A percentile compares a stretch with the other conserved stretches of the same genome.
phyloP scores from a whole-genome alignment of 208 protist genomes.

The Leishmania mexicana region DNA sequence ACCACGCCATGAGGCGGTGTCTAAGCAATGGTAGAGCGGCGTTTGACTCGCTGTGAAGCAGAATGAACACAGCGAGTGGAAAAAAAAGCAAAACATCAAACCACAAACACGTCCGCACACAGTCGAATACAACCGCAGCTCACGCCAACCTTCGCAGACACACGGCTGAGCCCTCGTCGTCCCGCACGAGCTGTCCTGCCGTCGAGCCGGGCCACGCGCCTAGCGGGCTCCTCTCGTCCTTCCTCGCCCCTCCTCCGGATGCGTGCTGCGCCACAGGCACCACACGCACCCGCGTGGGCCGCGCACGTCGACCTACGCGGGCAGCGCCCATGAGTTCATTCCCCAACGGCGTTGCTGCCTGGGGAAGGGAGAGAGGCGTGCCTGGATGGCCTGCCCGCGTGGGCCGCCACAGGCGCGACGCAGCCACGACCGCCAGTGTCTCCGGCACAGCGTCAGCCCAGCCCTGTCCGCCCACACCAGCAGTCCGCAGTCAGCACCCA shows the following conservation, averaged over 20 bases:
- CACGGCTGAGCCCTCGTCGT: neutral
- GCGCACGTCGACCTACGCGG: neutral
- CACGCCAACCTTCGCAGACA: neutral
- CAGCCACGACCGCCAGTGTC: neutral
- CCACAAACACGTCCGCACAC: neutral
- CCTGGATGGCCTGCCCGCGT: neutral
- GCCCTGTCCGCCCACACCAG: neutral
- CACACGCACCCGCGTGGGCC: neutral
- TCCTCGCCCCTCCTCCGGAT: neutral
- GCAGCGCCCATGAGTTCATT: neutral
- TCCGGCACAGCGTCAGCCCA: neutral
- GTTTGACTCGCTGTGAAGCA: too few species aligned
- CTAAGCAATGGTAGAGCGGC: too few species aligned
- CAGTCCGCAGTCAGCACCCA: neutral
- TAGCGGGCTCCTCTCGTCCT: neutral
- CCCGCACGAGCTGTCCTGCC: neutral
- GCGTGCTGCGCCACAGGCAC: neutral
- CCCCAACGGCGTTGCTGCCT: neutral
- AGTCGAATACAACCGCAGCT: neutral
- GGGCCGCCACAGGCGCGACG: neutral
- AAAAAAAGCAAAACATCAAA: neutral
- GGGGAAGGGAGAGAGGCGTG: neutral
- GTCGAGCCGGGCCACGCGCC: neutral
- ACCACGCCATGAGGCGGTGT: too few species aligned
- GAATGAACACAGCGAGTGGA: too few species aligned